Evolutionary conservation across 352 stramenopile genomes (phyloP), one percentile per base, ranked within the genome.

Genomic region (Phytophthora megakarya): DNA sequence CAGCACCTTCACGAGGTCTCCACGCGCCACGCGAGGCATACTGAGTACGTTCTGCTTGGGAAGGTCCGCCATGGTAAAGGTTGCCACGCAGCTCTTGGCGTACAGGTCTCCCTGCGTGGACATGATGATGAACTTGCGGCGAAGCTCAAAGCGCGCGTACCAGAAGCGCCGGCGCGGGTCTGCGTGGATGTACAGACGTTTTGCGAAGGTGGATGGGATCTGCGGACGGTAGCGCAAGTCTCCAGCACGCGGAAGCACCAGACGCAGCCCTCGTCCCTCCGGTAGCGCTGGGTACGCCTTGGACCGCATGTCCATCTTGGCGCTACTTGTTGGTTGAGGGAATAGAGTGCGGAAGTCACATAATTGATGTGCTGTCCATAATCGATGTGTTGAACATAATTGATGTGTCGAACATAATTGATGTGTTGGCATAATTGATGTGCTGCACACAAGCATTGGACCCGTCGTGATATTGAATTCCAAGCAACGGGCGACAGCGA

Each of bases 41-140:
- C 63, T 72, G 52, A 93, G 71, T 53, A 91, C 50, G 44, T 72
- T 70, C 21, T 76, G 54, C 16, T 61, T 61, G 7, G 80, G 78
- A 0, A 93, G 53, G 19, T 89, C 72, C 3, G 54, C 44, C 16
- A 80, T 58, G 9, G 68, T 69, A 28, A 89, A 65, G 40, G 61
- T 65, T 13, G 66, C 55, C 12, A 64, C 48, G 43, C 60, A 64
- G 11, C 40, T 78, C 56, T 90, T 80, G 40, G 73, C 78, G 72
- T 80, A 93, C 55, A 93, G 46, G 44, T 93, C 76, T 18, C 84
- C 84, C 45, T 81, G 68, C 37, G 61, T 83, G 26, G 81, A 80
- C 81, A 93, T 89, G 59, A 91, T 80, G 58, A 93, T 78, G 47
- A 93, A 93, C 50, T 78, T 79, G 53, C 84, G 84, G 57, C 65